Evolutionary conservation across 768 basidiomycete genomes (phyloP).

Genomic region (Cystofilobasidium macerans): DNA sequence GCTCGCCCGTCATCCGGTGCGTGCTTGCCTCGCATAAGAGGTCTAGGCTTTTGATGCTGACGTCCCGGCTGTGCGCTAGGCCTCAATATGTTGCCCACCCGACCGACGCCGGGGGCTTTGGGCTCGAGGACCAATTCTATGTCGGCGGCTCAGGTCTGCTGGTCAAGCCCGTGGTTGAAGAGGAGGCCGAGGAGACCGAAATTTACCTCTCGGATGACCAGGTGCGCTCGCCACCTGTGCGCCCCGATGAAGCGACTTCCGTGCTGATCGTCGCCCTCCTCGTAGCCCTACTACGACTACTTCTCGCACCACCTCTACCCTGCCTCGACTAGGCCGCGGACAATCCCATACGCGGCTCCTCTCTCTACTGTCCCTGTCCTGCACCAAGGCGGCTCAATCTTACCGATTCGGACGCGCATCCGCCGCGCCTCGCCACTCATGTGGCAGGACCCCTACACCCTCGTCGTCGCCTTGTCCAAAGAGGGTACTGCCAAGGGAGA

Average conservation of each 20-base stretch:
- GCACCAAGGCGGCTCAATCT: constrained; percentile 79
- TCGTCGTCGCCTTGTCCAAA: constrained; percentile 59
- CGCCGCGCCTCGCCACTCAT: constrained; percentile 75
- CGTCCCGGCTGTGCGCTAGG: constrained; percentile 41
- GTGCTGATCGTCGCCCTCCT: no score
- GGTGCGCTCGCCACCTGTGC: constrained; percentile 39
- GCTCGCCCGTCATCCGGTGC: constrained; percentile 71
- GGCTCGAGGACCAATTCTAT: constrained; percentile 88
- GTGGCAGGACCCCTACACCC: constrained; percentile 84
- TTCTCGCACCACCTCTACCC: constrained; percentile 57
- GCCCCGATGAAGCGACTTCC: no score
- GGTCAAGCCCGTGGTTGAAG: constrained; percentile 75
- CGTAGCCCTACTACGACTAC: constrained; percentile 87
- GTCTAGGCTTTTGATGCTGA: no score
- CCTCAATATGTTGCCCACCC: constrained; percentile 97
- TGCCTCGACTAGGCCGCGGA: constrained; percentile 29
- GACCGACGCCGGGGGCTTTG: constrained; percentile 70
- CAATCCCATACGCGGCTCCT: constrained; percentile 65
- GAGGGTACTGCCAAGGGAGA: constrained; percentile 63
- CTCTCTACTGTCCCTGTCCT: constrained; percentile 72
- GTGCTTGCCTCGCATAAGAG: no score
- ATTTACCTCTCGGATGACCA: constrained; percentile 79
- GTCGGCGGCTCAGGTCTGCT: constrained; percentile 78
- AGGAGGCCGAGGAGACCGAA: constrained; percentile 55
- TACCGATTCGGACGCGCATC: constrained; percentile 76